Base-by-base conservation (phyloP, 768 basidiomycete species). In the Sistotremastrum suecicum region DNA sequence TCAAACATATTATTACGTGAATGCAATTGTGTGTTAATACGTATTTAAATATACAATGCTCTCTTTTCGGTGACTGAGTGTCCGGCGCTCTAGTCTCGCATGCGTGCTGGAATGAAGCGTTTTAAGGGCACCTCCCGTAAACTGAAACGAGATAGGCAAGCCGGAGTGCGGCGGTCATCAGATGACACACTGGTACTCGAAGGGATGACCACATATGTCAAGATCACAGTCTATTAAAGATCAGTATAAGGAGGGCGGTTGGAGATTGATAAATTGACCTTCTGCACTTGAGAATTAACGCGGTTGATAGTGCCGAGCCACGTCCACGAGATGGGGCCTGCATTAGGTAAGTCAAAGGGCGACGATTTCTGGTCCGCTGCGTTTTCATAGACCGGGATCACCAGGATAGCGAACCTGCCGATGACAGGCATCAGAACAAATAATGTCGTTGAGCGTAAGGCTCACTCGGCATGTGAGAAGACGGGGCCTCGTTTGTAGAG, bases 231-330 rank as follows among this genome's bases (percentile, higher is more conserved):
- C 94, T 98, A 47, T 7, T 7, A 42, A 46, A 36, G 38, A 30
- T 37, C 5, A 39, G 35, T 20, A 32, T 35, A 46, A 8, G 29
- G 30, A 29, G 33, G 54, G 29, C 37, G 39, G 48, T 38, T 36
- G 50, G 48, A 44, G 28, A 35, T 7, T 30, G 11, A 40, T 10
- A 5, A 29, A 7, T 52, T 29, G 28, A 88, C 94, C 77, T 99
- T 99, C 64, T 91, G 89, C 3, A 98, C 94, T 58, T 95, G 90
- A 0, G 88, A 80, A 60, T 94, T 97, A 8, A 97, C 94, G 35
- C 95, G 78, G 58, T 95, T 98, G 50, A 99, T 75, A 1, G 95
- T 99, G 62, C 88, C 90, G 31, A 99, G 72, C 92, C 91, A 97
- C 8, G 86, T 75, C 95, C 95, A 99, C 7, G 80, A 68, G 56